These are phyloP conservation scores for Auricularia sp. DNA, from an alignment of 768 basidiomycete genomes.

Conservation along the genomic window DNA sequence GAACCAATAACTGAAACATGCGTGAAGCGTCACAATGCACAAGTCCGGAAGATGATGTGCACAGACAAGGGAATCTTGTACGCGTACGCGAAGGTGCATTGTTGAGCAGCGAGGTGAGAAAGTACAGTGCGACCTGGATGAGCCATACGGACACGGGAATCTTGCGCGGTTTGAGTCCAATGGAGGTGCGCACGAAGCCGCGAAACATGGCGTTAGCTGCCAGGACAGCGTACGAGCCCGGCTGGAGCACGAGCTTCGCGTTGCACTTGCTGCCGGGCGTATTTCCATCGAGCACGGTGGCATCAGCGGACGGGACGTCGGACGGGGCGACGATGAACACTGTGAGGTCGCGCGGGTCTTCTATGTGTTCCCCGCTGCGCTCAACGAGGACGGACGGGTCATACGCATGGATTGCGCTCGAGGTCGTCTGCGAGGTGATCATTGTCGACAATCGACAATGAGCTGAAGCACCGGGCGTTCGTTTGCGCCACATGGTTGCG, in stretches of 20 bases:
- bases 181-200: not conserved
- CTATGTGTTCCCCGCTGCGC: not conserved
- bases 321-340: not conserved
- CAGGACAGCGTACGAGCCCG: conserved; percentile 9
- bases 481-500: not conserved
- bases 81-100: conserved; percentile 68
- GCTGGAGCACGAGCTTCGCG: not conserved
- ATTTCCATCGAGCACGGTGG: not conserved
- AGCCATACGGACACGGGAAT: conserved; percentile 68
- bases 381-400: conserved; percentile 13
- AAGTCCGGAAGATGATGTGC: conserved; percentile 81
- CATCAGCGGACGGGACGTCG: not conserved
- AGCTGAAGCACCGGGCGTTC: not conserved
- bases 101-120: conserved; percentile 69
- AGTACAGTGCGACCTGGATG: conserved; percentile 74
- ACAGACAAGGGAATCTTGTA: conserved; percentile 83
- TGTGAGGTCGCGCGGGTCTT: not conserved
- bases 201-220: conserved; percentile 7
- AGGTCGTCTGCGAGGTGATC: not conserved
- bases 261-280: not conserved
- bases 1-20: too few species aligned
- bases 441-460: not conserved
- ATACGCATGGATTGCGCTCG: not conserved
- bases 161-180: conserved; percentile 45
- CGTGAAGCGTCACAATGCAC: too few species aligned